A percentile compares a stretch with the other conserved stretches of the same genome.
These are phyloP conservation scores for Aspergillus pseudoterreus DNA, from an alignment of 2,329 filamentous ascomycete genomes.

Conservation along the genomic window DNA sequence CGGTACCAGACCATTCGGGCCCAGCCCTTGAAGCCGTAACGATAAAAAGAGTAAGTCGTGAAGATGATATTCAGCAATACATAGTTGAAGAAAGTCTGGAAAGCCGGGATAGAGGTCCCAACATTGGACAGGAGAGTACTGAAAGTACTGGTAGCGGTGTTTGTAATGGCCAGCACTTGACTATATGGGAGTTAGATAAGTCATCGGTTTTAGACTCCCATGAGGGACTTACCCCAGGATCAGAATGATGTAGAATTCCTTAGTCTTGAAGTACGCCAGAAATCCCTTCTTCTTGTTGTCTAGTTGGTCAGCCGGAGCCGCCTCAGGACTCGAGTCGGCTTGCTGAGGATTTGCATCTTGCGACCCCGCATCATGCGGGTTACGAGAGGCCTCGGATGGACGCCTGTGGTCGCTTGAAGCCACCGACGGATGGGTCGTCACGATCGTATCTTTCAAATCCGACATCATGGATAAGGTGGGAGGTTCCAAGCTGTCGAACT, in stretches of 20 bases:
- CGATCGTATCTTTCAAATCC: constrained; percentile 22
- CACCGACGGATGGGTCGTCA: constrained; percentile 21
- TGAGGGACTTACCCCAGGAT: constrained; percentile 59
- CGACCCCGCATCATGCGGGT: constrained; percentile 15
- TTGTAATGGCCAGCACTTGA: constrained; percentile 82
- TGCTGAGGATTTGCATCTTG: constrained; percentile 13
- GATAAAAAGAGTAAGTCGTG: constrained; percentile 72
- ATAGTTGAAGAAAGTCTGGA: constrained; percentile 96
- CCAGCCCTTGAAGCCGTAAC: constrained; percentile 73
- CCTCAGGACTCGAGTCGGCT: constrained; percentile 12
- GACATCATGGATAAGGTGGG: constrained; percentile 19
- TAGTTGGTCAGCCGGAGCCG: constrained; percentile 34
- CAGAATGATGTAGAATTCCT: constrained; percentile 84
- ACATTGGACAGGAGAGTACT: constrained; percentile 66
- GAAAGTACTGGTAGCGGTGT: constrained; percentile 90
- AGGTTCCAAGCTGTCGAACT: no score
- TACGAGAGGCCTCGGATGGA: constrained; percentile 11
- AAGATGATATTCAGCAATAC: constrained; percentile 78
- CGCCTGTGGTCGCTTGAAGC: constrained; percentile 4
- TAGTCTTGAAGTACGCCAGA: constrained; percentile 72
- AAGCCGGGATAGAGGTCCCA: constrained; percentile 81
- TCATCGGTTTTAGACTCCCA: background rate
- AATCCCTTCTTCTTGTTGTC: constrained; percentile 46
- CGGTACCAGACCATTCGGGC: constrained; percentile 60
- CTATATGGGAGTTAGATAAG: constrained; percentile 30